Evolutionary conservation across 495 filamentous ascomycete genomes (phyloP), one percentile per base, ranked within the genome.

Genomic region (Sporormia fimetaria): DNA sequence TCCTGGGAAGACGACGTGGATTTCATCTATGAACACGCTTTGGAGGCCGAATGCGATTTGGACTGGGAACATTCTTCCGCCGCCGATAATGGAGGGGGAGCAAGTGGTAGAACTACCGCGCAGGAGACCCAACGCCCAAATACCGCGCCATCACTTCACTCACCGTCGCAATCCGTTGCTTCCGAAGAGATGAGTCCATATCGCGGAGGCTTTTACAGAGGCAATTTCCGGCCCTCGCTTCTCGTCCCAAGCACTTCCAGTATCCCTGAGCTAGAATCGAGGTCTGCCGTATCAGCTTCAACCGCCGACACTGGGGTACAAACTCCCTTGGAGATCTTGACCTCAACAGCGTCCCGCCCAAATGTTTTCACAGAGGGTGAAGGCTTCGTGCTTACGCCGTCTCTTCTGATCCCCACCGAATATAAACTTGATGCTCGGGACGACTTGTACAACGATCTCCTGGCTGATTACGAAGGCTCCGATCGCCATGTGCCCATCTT

Each of bases 1-100:
- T 79, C 69, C 15, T 96, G 88, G 88, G 88, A 96, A 53, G 83
- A 87, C 29, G 86, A 87, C 51, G 88, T 96, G 51, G 87, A 94
- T 57, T 95, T 82, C 58, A 90, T 80, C 57, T 96, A 95, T 54
- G 83, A 94, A 47, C 76, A 90, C 58, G 84, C 79, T 32, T 84
- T 81, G 6, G 88, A 95, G 59, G 85, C 86, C 1, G 75, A 86
- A 51, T 94, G 82, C 55, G 75, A 95, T 49, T 94, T 87, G 47
- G 81, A 90, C 44, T 94, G 86, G 86, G 71, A 78, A 32, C 71
- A 75, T 32, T 26, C 23, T 7, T 54, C 45, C 8, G 26, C 29
- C 12, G 37, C n/a, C n/a, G n/a, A 21, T 10, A 25, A 44, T 27
- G 40, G 37, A 16, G 15, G 9, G 14, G 45, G 46, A 11, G 40